Base-by-base conservation (phyloP, 176 grass and related monocot species). In the Elaeis guineensis region DNA sequence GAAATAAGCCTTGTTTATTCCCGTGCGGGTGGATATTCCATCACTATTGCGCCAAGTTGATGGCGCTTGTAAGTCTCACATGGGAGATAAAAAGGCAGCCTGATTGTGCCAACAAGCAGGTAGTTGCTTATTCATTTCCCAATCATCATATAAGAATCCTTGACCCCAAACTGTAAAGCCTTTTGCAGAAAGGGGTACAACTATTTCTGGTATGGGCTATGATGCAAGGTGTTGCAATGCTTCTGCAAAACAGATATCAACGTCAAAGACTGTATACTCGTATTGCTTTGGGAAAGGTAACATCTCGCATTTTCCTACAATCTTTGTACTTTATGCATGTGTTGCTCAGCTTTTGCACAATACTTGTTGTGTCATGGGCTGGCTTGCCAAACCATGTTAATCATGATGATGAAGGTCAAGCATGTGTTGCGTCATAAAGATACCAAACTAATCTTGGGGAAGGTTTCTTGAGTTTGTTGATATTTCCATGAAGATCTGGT, bases 171-270 rank as follows among this genome's bases (percentile, higher is more conserved):
- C 21, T 62, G 51, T 57, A 15, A 55, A 12, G 20, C 49, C 25
- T 62, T 67, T 51, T 79, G 54, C 75, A 97, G 87, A 89, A 51
- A 52, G 93, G 93, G 35, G 93, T 98, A 54, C 93, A 85, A 65
- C 79, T 98, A 59, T 98, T 98, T 75, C 67, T 98, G 25, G 70
- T 75, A 6, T 98, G 93, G 93, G 93, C 93, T 32, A 90, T 92
- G 64, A 92, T 98, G 93, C 93, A 98, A 80, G 93, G 93, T 69
- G 76, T 98, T 71, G 75, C 93, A 57, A 98, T 98, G 93, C 93
- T 91, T 81, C 82, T 98, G 59, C 93, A 98, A 62, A 98, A 98
- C 53, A 85, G 93, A 70, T 98, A 98, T 71, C 93, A 98, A 64
- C 87, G 87, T n/a, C 93, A 92, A 86, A 98, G 93, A 83, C 77